Conservation (phyloP, 345 rosid species). For the Euphorbia lathyris region DNA sequence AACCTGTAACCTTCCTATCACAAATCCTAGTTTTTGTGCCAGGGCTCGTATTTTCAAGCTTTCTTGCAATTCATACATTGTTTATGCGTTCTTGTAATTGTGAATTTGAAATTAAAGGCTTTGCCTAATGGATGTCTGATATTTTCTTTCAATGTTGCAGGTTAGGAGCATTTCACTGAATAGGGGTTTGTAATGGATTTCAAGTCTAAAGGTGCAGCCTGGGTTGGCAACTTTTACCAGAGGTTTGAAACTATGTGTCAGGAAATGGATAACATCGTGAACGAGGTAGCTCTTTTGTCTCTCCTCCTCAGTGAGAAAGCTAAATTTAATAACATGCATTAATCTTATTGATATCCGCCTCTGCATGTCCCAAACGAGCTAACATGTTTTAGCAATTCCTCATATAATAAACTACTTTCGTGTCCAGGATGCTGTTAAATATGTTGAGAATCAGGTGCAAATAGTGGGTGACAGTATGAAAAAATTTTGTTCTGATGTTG, state of each 20-base stretch:
- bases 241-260: conserved; percentile 63
- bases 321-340: background rate
- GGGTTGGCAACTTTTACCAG: conserved; percentile 65
- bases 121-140: background rate
- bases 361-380: background rate
- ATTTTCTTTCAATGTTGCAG: conserved; percentile 5
- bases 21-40: background rate
- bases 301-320: background rate
- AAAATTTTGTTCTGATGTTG: conserved; percentile 36
- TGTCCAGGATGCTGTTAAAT: conserved; percentile 42
- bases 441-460: conserved; percentile 42
- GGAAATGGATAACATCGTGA: conserved; percentile 57
- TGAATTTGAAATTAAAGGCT: background rate
- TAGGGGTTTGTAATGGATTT: conserved; percentile 39
- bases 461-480: conserved; percentile 39
- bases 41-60: background rate
- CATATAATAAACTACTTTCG: conserved; percentile 17
- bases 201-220: conserved; percentile 44
- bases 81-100: background rate
- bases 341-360: background rate
- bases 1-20: background rate
- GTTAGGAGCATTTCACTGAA: background rate
- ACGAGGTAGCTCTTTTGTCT: conserved; percentile 37
- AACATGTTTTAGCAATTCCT: background rate
- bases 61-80: background rate